A percentile compares a stretch with the other conserved stretches of the same genome.
Conservation (phyloP, 768 basidiomycete genomes). For the Suillus cothurnatus region DNA sequence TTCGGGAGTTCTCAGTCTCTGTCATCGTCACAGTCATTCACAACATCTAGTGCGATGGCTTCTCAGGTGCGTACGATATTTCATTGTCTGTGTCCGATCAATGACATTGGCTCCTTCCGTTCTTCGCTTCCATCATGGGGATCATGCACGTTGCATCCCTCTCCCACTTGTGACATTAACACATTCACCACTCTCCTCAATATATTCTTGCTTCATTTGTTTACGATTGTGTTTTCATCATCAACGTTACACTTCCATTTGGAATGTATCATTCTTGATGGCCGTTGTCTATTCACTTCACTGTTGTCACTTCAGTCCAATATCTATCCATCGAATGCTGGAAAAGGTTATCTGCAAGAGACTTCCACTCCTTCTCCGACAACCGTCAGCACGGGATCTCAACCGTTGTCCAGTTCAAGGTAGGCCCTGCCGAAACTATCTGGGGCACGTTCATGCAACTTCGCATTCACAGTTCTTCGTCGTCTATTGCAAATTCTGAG, state of each 20-base stretch:
- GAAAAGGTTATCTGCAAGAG: constrained; percentile 1
- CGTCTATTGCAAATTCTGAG: neutral
- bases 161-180: neutral
- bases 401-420: neutral
- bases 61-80: neutral
- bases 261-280: neutral
- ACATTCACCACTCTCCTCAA: neutral
- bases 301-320: neutral
- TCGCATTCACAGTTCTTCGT: neutral
- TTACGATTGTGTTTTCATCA: neutral
- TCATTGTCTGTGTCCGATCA: neutral
- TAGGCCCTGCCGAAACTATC: neutral
- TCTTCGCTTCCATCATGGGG: neutral
- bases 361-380: neutral
- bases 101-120: neutral
- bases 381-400: neutral
- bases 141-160: neutral
- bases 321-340: neutral
- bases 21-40: neutral
- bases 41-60: neutral
- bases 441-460: neutral
- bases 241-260: neutral
- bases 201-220: neutral
- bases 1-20: neutral
- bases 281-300: neutral